These are phyloP conservation scores for Stygiomarasmius scandens DNA, from an alignment of 1,284 basidiomycete genomes.

Conservation along the genomic window DNA sequence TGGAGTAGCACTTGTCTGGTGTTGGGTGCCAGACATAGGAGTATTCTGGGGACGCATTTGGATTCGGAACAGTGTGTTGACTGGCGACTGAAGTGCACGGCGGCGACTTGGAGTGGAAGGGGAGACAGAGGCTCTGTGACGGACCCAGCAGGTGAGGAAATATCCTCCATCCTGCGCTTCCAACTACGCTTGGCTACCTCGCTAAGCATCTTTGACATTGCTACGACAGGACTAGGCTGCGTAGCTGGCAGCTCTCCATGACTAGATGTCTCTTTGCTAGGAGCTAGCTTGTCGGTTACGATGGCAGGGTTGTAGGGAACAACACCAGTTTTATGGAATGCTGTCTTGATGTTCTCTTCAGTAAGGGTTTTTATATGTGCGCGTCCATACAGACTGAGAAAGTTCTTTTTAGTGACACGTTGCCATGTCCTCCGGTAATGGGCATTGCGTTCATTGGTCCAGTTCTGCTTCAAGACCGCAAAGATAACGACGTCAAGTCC, in stretches of 20 bases:
- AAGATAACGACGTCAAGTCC: conserved; percentile 27
- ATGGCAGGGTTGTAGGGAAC: conserved; percentile 35
- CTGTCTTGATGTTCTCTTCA: conserved; percentile 28
- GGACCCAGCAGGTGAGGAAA: not conserved
- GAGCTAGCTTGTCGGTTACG: conserved; percentile 33
- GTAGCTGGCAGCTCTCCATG: not conserved
- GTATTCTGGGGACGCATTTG: too few species aligned
- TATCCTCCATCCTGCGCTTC: not conserved
- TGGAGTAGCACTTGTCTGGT: too few species aligned
- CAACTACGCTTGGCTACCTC: not conserved
- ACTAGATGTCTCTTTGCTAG: conserved; percentile 22
- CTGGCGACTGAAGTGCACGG: not conserved
- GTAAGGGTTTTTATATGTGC: conserved; percentile 32
- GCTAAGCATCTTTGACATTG: conserved; percentile 2
- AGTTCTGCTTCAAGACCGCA: conserved; percentile 4
- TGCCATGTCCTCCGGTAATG: not conserved
- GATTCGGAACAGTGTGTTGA: too few species aligned
- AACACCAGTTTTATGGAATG: conserved; percentile 39
- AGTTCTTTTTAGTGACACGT: conserved; percentile 21
- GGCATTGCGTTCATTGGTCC: not conserved
- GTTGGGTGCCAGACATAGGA: not conserved
- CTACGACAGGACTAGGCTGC: conserved; percentile 1
- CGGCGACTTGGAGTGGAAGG: not conserved
- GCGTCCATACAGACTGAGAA: conserved; percentile 27
- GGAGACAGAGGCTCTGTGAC: not conserved